phyloP scores from a whole-genome alignment of 2,329 filamentous ascomycete species.

The Talaromyces atroroseus region DNA sequence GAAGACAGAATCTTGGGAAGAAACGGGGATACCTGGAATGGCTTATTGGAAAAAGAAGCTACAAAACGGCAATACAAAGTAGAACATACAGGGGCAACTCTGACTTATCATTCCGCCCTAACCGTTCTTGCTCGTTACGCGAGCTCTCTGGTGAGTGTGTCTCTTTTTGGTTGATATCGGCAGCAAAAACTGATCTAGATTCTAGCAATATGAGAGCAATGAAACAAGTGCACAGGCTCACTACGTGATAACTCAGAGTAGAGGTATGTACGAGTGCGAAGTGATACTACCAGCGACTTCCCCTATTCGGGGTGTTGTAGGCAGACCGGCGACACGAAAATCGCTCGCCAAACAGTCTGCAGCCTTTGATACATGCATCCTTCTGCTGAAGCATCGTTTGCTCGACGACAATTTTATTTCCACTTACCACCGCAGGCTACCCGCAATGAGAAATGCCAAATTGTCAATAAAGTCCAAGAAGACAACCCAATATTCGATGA shows the following conservation, averaged over 20 bases:
- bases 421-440: constrained; percentile 63
- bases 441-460: constrained; percentile 78
- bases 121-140: constrained; percentile 68
- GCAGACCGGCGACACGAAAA: constrained; percentile 63
- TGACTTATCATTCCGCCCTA: constrained; percentile 72
- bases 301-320: constrained; percentile 62
- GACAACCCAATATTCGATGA: constrained; percentile 68
- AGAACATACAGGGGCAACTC: constrained; percentile 63
- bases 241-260: constrained; percentile 57
- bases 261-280: constrained; percentile 65
- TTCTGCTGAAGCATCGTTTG: constrained; percentile 60
- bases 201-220: constrained; percentile 43
- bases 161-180: background rate
- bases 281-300: constrained; percentile 71
- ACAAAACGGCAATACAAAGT: constrained; percentile 55
- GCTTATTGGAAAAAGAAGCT: constrained; percentile 50
- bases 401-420: constrained; percentile 72
- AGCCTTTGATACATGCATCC: constrained; percentile 74
- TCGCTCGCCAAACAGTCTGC: constrained; percentile 78
- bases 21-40: constrained; percentile 53
- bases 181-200: constrained; percentile 11
- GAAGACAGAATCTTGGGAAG: constrained; percentile 65
- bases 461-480: constrained; percentile 77
- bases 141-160: constrained; percentile 52
- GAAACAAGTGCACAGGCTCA: constrained; percentile 45